These are phyloP conservation scores for Leishmania lainsoni DNA, from an alignment of 208 protist species.

Conservation along the genomic window DNA sequence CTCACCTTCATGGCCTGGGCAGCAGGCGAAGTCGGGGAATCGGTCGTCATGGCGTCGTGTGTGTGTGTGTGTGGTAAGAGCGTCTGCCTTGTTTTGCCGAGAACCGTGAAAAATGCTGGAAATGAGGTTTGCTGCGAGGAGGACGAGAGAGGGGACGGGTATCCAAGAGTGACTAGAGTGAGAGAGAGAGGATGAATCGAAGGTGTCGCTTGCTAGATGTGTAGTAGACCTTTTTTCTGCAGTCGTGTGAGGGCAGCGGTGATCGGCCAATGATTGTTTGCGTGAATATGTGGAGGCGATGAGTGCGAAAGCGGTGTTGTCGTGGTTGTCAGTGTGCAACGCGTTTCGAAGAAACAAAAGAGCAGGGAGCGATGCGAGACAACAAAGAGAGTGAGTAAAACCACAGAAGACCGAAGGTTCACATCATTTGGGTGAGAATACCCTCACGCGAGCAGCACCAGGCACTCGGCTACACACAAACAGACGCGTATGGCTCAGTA, in stretches of 20 bases:
- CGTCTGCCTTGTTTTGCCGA: not conserved
- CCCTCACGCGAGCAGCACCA: not conserved
- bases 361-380: not conserved
- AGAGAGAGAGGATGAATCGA: not conserved
- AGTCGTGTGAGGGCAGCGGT: not conserved
- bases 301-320: not conserved
- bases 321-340: not conserved
- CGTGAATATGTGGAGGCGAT: not conserved
- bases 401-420: not conserved
- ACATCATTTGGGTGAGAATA: not conserved
- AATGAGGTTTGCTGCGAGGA: not conserved
- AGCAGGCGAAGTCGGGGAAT: slow-evolving; percentile 12
- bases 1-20: slow-evolving; percentile 7
- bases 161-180: not conserved
- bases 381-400: not conserved
- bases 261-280: not conserved
- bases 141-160: not conserved
- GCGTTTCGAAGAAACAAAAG: not conserved
- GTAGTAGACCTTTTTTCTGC: not conserved
- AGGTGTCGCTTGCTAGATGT: not conserved
- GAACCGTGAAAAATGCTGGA: not conserved
- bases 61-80: not conserved
- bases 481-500: not conserved
- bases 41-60: slow-evolving; percentile 17
- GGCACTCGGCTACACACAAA: not conserved